Conservation (phyloP, 2,329 filamentous ascomycete genomes). For the Scedosporium dehoogii region DNA sequence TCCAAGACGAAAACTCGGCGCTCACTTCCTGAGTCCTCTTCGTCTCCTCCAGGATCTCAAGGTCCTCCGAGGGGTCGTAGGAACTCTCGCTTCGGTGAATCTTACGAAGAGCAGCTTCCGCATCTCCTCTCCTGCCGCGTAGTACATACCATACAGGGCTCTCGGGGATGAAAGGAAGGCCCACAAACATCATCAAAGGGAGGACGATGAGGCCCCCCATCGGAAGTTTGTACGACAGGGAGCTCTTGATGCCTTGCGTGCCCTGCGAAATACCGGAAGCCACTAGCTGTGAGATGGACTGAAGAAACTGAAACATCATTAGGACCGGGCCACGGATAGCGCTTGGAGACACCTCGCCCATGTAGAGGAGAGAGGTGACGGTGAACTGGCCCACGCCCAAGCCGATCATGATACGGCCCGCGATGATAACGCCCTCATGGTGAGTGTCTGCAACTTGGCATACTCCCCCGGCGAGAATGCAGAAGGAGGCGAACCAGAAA, state of each 20-base stretch:
- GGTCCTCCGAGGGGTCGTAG: slow-evolving; percentile 18
- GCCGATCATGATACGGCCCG: slow-evolving; percentile 14
- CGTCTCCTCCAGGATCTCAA: slow-evolving; percentile 14
- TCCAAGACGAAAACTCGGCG: slow-evolving; percentile 24
- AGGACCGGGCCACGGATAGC: slow-evolving; percentile 18
- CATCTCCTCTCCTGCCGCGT: slow-evolving; percentile 17
- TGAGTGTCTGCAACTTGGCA: slow-evolving; percentile 13
- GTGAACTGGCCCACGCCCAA: slow-evolving; percentile 16
- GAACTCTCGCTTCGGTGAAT: slow-evolving; percentile 21
- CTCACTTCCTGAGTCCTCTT: slow-evolving; percentile 15
- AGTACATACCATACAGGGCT: slow-evolving; percentile 21
- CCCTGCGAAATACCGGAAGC: slow-evolving; percentile 19
- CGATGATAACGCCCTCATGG: slow-evolving; percentile 12
- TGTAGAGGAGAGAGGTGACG: slow-evolving; percentile 14
- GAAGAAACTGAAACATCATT: slow-evolving; percentile 23
- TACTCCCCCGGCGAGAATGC: slow-evolving; percentile 17
- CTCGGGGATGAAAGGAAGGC: slow-evolving; percentile 17
- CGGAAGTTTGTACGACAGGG: slow-evolving; percentile 17
- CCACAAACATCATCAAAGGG: slow-evolving; percentile 14
- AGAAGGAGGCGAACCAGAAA: slow-evolving; percentile 22
- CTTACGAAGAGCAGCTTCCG: slow-evolving; percentile 19
- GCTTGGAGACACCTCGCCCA: slow-evolving; percentile 18
- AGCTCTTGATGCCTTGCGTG: slow-evolving; percentile 14
- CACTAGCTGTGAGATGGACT: slow-evolving; percentile 20
- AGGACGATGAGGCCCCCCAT: slow-evolving; percentile 18